Evolutionary conservation across 805 yeast species (phyloP), one percentile per base, ranked within the genome.

Genomic region (Kuraishia hungarica): DNA sequence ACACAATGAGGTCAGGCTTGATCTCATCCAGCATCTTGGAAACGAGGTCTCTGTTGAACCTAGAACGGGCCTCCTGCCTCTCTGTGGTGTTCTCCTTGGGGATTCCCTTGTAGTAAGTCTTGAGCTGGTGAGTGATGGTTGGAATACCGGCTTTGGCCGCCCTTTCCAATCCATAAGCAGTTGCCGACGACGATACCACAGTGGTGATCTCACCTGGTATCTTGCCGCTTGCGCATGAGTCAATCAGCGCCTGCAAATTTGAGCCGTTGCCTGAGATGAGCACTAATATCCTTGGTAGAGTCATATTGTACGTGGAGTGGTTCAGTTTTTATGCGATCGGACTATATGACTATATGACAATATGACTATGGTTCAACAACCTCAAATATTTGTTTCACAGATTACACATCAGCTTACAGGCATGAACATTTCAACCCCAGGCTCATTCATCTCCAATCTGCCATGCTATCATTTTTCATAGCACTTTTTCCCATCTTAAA

Each of bases 191-290:
- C 10, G 98, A 91, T 26, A 94, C 80, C 51, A 94, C 98, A 63
- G 83, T 82, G 28, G 81, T 77, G 53, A 94, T 88, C 35, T 74
- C 72, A 11, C 78, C 74, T 55, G 64, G 75, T 50, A 75, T 72
- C 56, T 55, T 61, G 24, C 72, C 75, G 17, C 64, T 69, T 2
- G 62, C 60, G 46, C 75, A 68, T 1, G 93, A 88, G 68, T 94
- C 97, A 39, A 94, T 90, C 47, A 94, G 74, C 0, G 99, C 98
- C 68, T 94, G 99, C 47, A 94, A 74, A 65, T 94, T 94, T n/a
- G 97, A 84, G 1, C 99, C 99, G 28, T 87, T 86, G 0, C 99
- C 99, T 0, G 98, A 92, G 22, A 94, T 94, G 46, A 94, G 79
- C 0, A 94, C 97, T 11, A 87, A 74, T 56, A 87, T 81, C 13